A percentile compares a stretch with the other conserved stretches of the same genome.
Conservation (phyloP, 345 rosid species). For the Corymbia maculata region DNA sequence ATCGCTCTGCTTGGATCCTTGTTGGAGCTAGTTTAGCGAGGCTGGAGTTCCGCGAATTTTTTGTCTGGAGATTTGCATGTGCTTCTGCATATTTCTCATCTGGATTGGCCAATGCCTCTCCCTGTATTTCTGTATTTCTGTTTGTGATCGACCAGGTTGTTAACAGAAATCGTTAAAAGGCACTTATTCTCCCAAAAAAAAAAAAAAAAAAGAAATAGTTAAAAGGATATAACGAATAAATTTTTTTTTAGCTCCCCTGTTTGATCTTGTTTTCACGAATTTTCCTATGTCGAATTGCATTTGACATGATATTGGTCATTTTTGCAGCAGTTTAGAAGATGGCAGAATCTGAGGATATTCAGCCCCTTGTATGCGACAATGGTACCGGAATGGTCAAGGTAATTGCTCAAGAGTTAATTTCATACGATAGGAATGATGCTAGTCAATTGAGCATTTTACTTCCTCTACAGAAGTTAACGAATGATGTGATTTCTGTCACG, state of each 20-base stretch:
- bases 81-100: background rate
- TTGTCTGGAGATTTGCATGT: background rate
- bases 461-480: background rate
- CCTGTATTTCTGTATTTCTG: background rate
- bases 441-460: background rate
- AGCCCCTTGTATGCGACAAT: slow-evolving; percentile 65
- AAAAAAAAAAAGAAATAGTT: rapidly evolving
- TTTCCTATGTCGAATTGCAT: background rate
- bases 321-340: slow-evolving; percentile 27
- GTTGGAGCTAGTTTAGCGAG: background rate
- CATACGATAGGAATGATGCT: background rate
- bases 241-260: background rate
- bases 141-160: background rate
- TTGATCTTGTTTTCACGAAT: background rate
- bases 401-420: background rate
- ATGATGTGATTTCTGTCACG: background rate
- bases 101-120: background rate
- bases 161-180: background rate
- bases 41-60: background rate
- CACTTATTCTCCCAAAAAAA: background rate
- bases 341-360: slow-evolving; percentile 51
- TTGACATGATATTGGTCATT: background rate
- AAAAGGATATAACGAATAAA: background rate
- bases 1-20: background rate
- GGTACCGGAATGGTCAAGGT: slow-evolving; percentile 75